These are phyloP conservation scores for Scedosporium apiospermum DNA, from an alignment of 2,329 filamentous ascomycete species.

Conservation along the genomic window DNA sequence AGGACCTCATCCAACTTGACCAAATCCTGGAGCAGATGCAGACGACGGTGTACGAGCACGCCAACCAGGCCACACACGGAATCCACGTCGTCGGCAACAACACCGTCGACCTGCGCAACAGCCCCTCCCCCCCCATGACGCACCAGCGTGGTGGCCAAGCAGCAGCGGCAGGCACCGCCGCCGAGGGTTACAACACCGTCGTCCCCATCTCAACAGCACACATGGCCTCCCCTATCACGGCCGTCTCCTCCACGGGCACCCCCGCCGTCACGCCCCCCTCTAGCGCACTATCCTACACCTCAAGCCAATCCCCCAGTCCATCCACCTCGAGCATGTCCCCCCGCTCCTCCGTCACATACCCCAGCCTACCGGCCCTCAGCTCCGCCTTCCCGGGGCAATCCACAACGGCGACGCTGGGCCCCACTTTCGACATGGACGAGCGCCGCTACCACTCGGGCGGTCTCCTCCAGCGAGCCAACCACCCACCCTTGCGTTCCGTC, in stretches of 20 bases:
- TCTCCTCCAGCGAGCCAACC: conserved; percentile 52
- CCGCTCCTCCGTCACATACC: conserved; percentile 61
- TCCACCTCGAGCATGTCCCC: conserved; percentile 64
- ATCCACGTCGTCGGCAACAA: conserved; percentile 70
- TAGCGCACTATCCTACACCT: conserved; percentile 66
- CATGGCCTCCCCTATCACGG: conserved; percentile 51
- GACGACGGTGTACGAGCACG: conserved; percentile 88
- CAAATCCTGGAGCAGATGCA: conserved; percentile 94
- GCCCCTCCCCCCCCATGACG: conserved; percentile 38
- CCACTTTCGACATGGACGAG: conserved; percentile 53
- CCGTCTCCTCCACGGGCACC: conserved; percentile 55
- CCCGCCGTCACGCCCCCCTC: conserved; percentile 70
- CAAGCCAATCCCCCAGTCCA: conserved; percentile 64
- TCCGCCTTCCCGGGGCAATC: conserved; percentile 60
- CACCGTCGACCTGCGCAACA: conserved; percentile 47
- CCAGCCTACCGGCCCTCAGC: conserved; percentile 58
- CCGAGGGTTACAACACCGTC: conserved; percentile 23
- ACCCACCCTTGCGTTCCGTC: conserved; percentile 27
- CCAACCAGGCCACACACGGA: conserved; percentile 70
- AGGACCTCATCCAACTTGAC: conserved; percentile 87
- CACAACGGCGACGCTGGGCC: conserved; percentile 61
- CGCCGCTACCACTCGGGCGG: conserved; percentile 58
- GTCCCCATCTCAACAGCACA: conserved; percentile 38
- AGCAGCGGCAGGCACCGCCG: conserved; percentile 3
- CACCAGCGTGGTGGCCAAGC: conserved; percentile 17